A percentile compares a stretch with the other conserved stretches of the same genome.
These are phyloP conservation scores for Boletus bicolor DNA, from an alignment of 768 basidiomycete species.

Conservation along the genomic window DNA sequence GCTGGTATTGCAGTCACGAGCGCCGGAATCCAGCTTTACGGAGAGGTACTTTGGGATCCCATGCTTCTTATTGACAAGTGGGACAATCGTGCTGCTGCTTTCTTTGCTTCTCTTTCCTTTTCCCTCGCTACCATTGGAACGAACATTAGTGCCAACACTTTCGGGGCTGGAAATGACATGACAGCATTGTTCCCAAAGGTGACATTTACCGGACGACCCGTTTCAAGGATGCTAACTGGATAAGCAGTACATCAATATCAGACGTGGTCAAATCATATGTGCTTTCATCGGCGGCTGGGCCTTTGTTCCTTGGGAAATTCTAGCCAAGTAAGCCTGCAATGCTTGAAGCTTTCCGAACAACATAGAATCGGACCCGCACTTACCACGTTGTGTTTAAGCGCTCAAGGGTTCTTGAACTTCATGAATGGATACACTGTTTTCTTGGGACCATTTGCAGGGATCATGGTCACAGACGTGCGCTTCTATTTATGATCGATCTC, in stretches of 20 bases:
- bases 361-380: not conserved
- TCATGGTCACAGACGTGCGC: constrained; percentile 60
- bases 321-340: constrained; percentile 39
- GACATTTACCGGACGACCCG: not conserved
- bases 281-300: constrained; percentile 63
- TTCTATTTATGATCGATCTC: not conserved
- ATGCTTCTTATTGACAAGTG: constrained; percentile 71
- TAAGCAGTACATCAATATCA: constrained; percentile 29
- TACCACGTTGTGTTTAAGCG: constrained; percentile 26
- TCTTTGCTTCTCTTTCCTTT: constrained; percentile 77
- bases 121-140: constrained; percentile 66
- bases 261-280: constrained; percentile 28
- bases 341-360: not conserved
- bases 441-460: constrained; percentile 79
- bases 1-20: constrained; percentile 78
- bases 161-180: constrained; percentile 80
- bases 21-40: constrained; percentile 71
- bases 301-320: constrained; percentile 80
- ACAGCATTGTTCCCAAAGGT: constrained; percentile 64
- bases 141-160: constrained; percentile 76
- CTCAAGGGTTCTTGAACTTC: constrained; percentile 70
- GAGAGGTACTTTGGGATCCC: constrained; percentile 71
- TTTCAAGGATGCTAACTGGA: constrained; percentile 1
- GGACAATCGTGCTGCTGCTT: constrained; percentile 83
- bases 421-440: constrained; percentile 87